Evolutionary conservation across 495 filamentous ascomycete species (phyloP), one percentile per base, ranked within the genome.

Genomic region (Aspergillus kassunensis): DNA sequence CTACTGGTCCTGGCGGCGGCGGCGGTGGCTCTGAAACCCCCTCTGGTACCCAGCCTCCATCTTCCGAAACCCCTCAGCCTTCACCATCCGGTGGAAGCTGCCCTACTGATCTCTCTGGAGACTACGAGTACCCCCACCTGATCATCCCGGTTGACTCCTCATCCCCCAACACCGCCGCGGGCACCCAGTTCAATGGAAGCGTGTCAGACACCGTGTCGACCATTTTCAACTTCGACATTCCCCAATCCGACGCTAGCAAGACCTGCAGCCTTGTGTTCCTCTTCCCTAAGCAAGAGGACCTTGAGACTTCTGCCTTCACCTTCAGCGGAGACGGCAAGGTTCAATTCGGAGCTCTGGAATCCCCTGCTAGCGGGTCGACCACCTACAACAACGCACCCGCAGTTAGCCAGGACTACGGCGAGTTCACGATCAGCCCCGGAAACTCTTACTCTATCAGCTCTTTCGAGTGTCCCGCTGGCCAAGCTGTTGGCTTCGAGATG

Each of bases 151-250:
- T 89, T 36, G 74, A 85, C 71, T 79, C 77, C 4, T 59, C 73
- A n/a, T 54, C 69, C 29, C 81, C 85, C 4, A 58, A 76, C 56
- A 65, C 52, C 0, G 71, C 83, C 3, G 59, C 64, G 13, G 83
- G 82, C 8, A 83, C 77, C 12, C 70, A 68, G 0, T 75, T 67
- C 62, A 80, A 77, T 50, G 83, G 82, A 30, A 70, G 74, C 6
- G 67, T 87, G 24, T 74, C 73, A 4, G 58, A 74, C 4, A 77
- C 73, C 20, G 66, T 82, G 51, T 85, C 83, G 29, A 77, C 74
- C 15, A 65, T 84, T 37, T 89, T 87, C 77, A 84, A 84, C 66
- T 89, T 89, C 67, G 82, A 86, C 60, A 77, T 89, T 35, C 82
- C 81, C 0, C 23, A 60, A 0, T 61, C 62, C 10, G 70, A 79